Percentiles rank a stretch among this genome's conserved stretches.
Conservation (phyloP, 2,329 filamentous ascomycete genomes). For the Colletotrichum somersetense region DNA sequence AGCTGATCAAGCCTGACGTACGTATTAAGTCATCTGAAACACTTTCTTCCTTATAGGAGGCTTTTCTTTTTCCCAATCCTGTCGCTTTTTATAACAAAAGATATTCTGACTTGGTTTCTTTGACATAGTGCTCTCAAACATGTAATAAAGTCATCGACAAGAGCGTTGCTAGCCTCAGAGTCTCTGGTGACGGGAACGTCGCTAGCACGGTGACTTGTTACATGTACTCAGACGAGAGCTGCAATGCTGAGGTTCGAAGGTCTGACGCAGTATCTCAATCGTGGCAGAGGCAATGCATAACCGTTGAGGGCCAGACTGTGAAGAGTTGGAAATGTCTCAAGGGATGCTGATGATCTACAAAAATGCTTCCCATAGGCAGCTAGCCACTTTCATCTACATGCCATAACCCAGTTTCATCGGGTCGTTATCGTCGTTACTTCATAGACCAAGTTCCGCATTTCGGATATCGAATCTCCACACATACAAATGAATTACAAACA, state of each 20-base stretch:
- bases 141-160: not conserved
- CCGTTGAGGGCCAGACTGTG: not conserved
- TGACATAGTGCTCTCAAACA: not conserved
- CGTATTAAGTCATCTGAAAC: not conserved
- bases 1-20: not conserved
- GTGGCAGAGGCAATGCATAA: conserved; percentile 5
- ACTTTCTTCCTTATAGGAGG: too few relatives aligned
- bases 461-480: not conserved
- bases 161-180: not conserved
- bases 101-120: not conserved
- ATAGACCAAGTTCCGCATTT: not conserved
- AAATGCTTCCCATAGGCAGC: too few relatives aligned
- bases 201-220: conserved; percentile 7
- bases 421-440: not conserved
- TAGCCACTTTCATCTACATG: not conserved
- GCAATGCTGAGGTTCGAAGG: conserved; percentile 8
- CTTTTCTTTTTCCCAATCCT: not conserved
- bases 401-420: not conserved
- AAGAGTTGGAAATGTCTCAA: conserved; percentile 16
- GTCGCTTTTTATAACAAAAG: too few relatives aligned
- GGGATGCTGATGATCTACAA: not conserved
- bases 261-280: conserved; percentile 4
- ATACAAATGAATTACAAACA: not conserved
- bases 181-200: conserved; percentile 2
- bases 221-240: conserved; percentile 4